These are phyloP conservation scores for Jaltomata sinuosa DNA, from an alignment of 257 asterid genomes.

Conservation along the genomic window DNA sequence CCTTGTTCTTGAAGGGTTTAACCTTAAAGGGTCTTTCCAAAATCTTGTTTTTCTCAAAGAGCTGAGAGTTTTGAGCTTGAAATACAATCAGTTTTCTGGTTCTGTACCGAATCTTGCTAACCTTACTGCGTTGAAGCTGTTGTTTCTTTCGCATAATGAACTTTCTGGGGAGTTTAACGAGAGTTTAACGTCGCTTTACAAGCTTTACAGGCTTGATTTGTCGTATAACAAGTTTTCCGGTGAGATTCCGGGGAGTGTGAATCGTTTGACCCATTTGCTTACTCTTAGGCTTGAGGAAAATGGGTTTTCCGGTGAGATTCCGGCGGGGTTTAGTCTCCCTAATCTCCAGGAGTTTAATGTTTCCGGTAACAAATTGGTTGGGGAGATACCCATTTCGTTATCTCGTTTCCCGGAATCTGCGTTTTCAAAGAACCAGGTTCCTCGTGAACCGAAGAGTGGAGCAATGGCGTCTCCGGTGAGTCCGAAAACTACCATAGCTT, in stretches of 20 bases:
- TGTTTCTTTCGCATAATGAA: conserved; percentile 53
- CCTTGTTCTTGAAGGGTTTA: conserved; percentile 49
- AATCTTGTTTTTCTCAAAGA: conserved; percentile 39
- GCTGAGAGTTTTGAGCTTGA: conserved; percentile 69
- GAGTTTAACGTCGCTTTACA: conserved; percentile 24
- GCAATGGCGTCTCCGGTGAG: conserved; percentile 44
- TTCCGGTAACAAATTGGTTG: conserved; percentile 41
- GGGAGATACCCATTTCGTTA: conserved; percentile 50
- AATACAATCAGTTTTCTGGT: conserved; percentile 52
- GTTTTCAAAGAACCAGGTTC: conserved; percentile 34
- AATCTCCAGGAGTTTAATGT: conserved; percentile 71
- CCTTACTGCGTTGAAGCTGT: conserved; percentile 42
- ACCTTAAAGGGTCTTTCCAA: conserved; percentile 34
- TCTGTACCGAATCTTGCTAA: conserved; percentile 58
- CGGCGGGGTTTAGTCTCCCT: conserved; percentile 23
- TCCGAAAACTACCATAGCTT: conserved; percentile 33
- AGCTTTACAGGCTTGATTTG: conserved; percentile 71
- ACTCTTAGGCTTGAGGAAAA: conserved; percentile 65
- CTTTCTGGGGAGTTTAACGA: conserved; percentile 58
- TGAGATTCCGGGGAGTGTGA: conserved; percentile 27
- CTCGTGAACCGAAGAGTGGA: too few species aligned
- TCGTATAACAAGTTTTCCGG: conserved; percentile 65
- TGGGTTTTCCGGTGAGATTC: conserved; percentile 46
- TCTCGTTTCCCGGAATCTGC: conserved; percentile 47
- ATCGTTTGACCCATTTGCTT: conserved; percentile 37